A percentile compares a stretch with the other conserved stretches of the same genome.
These are phyloP conservation scores for Linnemannia zychae DNA, from an alignment of 192 early-diverging fungal genomes.

Conservation along the genomic window DNA sequence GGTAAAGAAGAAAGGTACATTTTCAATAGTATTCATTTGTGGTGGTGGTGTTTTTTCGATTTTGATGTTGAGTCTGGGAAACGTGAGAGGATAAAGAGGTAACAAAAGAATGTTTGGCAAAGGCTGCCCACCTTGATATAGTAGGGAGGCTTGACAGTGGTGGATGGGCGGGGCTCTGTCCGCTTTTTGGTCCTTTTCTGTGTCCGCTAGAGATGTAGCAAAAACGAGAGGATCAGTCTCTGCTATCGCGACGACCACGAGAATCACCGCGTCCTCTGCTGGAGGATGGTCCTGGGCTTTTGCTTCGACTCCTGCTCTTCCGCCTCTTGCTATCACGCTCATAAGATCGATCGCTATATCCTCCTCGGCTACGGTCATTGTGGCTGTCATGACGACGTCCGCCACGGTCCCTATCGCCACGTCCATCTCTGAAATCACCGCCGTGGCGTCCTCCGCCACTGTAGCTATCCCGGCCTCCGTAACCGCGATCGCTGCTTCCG, in stretches of 20 bases:
- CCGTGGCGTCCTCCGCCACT: slow-evolving; percentile 31
- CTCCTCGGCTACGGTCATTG: slow-evolving; percentile 58
- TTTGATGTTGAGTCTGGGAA: not conserved
- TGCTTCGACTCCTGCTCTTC: slow-evolving; percentile 49
- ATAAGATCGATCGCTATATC: slow-evolving; percentile 58
- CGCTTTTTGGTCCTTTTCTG: not conserved
- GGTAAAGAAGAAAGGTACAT: not conserved
- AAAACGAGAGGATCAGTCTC: slow-evolving; percentile 16
- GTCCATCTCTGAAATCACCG: slow-evolving; percentile 36
- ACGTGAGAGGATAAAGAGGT: not conserved
- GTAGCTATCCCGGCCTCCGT: slow-evolving; percentile 2
- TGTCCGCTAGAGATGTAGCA: not conserved
- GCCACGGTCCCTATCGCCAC: slow-evolving; percentile 53
- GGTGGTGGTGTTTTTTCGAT: not conserved
- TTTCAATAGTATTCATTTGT: not conserved
- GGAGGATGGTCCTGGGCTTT: slow-evolving; percentile 38
- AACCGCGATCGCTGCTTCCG: slow-evolving; percentile 30
- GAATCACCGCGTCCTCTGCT: slow-evolving; percentile 30
- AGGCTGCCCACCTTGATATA: slow-evolving; percentile 10
- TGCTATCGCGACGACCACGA: slow-evolving; percentile 32
- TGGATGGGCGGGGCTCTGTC: not conserved
- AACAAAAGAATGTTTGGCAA: not conserved
- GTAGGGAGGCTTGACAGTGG: not conserved
- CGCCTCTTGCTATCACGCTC: slow-evolving; percentile 54
- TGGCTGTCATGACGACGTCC: slow-evolving; percentile 55